These are phyloP conservation scores for Aspergillus neoniger DNA, from an alignment of 2,329 filamentous ascomycete species.

Conservation along the genomic window DNA sequence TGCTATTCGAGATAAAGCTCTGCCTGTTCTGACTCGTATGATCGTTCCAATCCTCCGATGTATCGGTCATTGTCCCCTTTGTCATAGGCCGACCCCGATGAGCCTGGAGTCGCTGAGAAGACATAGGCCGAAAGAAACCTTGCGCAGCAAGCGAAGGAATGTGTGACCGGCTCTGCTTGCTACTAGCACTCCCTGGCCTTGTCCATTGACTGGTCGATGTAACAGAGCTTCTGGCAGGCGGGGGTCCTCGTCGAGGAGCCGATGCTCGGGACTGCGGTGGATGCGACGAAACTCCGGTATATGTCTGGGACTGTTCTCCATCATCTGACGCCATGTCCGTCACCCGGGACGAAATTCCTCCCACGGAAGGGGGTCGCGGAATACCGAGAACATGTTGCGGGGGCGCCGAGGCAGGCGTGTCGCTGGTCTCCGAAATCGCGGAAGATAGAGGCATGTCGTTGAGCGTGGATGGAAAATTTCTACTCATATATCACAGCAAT, in stretches of 20 bases:
- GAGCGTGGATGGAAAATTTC: constrained; percentile 3
- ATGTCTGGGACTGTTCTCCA: constrained; percentile 46
- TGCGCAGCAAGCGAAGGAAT: constrained; percentile 85
- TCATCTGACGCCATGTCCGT: constrained; percentile 61
- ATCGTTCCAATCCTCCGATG: constrained; percentile 48
- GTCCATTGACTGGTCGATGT: constrained; percentile 49
- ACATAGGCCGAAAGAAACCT: constrained; percentile 96
- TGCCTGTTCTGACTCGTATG: constrained; percentile 56
- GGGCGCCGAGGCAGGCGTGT: constrained; percentile 33
- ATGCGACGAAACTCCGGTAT: constrained; percentile 51
- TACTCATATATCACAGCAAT: constrained; percentile 16
- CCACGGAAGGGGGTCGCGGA: constrained; percentile 42
- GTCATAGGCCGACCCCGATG: constrained; percentile 65
- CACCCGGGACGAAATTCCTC: constrained; percentile 68
- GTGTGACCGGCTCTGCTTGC: constrained; percentile 77
- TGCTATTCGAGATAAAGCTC: constrained; percentile 60
- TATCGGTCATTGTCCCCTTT: constrained; percentile 32
- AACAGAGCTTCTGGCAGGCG: constrained; percentile 41
- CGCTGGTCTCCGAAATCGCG: constrained; percentile 42
- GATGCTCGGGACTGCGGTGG: constrained; percentile 58
- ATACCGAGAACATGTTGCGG: constrained; percentile 58
- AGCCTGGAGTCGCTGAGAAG: constrained; percentile 88
- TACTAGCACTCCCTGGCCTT: constrained; percentile 59
- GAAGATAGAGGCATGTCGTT: constrained; percentile 27
- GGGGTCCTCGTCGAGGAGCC: constrained; percentile 57